A percentile compares a stretch with the other conserved stretches of the same genome.
These are phyloP conservation scores for Raphanus sativus DNA, from an alignment of 345 rosid genomes.

Conservation along the genomic window DNA sequence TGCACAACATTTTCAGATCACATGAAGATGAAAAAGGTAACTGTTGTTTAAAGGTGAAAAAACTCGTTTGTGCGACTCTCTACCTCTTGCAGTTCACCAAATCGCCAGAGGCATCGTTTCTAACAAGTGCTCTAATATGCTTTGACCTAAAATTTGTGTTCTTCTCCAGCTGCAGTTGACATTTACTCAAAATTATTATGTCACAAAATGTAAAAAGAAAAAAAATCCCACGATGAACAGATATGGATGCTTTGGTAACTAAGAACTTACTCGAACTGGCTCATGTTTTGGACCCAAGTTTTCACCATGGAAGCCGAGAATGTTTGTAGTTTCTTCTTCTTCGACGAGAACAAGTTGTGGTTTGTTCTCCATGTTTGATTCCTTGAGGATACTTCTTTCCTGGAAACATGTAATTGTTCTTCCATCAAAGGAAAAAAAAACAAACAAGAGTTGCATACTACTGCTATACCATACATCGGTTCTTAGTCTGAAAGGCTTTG, in stretches of 20 bases:
- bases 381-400: slow-evolving; percentile 66
- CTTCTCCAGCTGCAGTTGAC: slow-evolving; percentile 29
- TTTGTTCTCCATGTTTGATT: slow-evolving; percentile 72
- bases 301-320: slow-evolving; percentile 32
- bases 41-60: neutral
- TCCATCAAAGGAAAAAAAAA: neutral
- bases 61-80: neutral
- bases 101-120: slow-evolving; percentile 17
- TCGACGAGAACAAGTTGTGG: slow-evolving; percentile 39
- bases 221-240: neutral
- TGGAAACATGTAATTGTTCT: slow-evolving; percentile 28
- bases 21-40: neutral
- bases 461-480: slow-evolving; percentile 61
- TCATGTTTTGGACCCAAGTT: slow-evolving; percentile 40
- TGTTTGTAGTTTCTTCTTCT: slow-evolving; percentile 39
- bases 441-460: neutral
- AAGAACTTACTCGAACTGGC: slow-evolving; percentile 47
- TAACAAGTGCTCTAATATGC: slow-evolving; percentile 24
- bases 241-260: neutral
- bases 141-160: slow-evolving; percentile 17
- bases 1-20: neutral
- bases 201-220: neutral
- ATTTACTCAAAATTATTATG: neutral
- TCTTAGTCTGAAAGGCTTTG: slow-evolving; percentile 92
- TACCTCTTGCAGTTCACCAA: neutral